These are phyloP conservation scores for Aegilops tauschii DNA, from an alignment of 176 grass and related monocot species.

Conservation along the genomic window DNA sequence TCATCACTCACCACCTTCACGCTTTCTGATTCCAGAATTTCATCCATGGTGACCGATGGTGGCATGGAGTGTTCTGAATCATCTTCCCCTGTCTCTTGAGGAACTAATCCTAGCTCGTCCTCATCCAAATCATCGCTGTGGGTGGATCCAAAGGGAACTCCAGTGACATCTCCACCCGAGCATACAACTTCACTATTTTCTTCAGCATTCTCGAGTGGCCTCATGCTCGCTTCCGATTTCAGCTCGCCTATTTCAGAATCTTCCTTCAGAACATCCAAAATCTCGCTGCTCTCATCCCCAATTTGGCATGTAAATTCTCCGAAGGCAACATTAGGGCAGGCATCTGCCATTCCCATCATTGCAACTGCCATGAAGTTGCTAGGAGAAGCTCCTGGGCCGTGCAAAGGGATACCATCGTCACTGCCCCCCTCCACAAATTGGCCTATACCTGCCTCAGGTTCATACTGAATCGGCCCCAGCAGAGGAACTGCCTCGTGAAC, in stretches of 20 bases:
- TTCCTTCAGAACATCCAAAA: not conserved
- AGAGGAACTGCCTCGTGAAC: not conserved
- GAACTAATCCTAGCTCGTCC: not conserved
- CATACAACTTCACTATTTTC: not conserved
- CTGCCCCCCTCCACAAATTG: not conserved
- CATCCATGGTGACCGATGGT: not conserved
- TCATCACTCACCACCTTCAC: not conserved
- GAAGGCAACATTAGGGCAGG: conserved; percentile 10
- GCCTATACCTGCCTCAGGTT: not conserved
- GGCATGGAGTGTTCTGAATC: not conserved
- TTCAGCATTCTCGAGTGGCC: not conserved
- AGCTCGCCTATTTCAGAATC: not conserved
- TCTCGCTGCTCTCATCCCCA: not conserved
- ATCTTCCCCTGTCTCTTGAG: conserved; percentile 14
- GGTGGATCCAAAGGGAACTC: not conserved
- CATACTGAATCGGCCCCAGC: not conserved
- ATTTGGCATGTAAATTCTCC: conserved; percentile 32
- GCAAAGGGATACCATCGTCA: not conserved
- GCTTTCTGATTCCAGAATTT: not conserved
- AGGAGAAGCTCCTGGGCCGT: not conserved
- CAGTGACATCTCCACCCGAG: not conserved
- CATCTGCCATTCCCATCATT: conserved; percentile 18
- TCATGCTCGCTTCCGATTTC: not conserved
- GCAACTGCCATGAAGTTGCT: conserved; percentile 12
- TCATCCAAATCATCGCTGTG: conserved; percentile 8